Conservation (phyloP, 2,329 filamentous ascomycete species). For the Botrytis squamosa region DNA sequence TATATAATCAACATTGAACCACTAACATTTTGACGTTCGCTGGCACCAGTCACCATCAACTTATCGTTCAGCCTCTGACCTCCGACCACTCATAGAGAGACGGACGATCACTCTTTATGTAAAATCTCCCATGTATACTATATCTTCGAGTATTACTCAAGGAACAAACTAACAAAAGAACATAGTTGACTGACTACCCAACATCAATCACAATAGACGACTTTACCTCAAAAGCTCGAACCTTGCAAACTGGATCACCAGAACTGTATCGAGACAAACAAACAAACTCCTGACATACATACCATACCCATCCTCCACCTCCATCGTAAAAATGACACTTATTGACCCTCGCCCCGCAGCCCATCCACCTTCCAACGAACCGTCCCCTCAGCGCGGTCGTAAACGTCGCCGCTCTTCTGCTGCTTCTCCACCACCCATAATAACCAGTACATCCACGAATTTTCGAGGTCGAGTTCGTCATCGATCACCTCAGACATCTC, state of each 20-base stretch:
- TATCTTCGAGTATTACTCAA: neutral
- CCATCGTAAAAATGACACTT: conserved; percentile 8
- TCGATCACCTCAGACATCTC: conserved; percentile 28
- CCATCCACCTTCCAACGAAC: neutral
- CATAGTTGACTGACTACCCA: neutral
- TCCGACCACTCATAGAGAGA: neutral
- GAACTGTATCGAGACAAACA: neutral
- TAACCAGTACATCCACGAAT: conserved; percentile 29
- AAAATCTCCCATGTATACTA: neutral
- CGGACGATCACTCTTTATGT: neutral
- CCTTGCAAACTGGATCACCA: neutral
- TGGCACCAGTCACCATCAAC: conserved; percentile 17
- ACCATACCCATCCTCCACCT: neutral
- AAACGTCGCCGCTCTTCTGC: conserved; percentile 35
- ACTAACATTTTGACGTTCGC: neutral
- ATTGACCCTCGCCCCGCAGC: neutral
- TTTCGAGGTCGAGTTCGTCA: conserved; percentile 35
- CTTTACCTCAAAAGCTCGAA: neutral
- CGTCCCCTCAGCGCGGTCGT: conserved; percentile 31
- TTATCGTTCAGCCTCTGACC: neutral
- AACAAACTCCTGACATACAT: neutral
- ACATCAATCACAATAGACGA: neutral
- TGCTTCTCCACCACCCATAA: conserved; percentile 23
- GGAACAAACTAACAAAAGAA: neutral
- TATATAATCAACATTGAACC: neutral